Conservation (phyloP, 495 filamentous ascomycete species). For the Podospora pseudopauciseta region DNA sequence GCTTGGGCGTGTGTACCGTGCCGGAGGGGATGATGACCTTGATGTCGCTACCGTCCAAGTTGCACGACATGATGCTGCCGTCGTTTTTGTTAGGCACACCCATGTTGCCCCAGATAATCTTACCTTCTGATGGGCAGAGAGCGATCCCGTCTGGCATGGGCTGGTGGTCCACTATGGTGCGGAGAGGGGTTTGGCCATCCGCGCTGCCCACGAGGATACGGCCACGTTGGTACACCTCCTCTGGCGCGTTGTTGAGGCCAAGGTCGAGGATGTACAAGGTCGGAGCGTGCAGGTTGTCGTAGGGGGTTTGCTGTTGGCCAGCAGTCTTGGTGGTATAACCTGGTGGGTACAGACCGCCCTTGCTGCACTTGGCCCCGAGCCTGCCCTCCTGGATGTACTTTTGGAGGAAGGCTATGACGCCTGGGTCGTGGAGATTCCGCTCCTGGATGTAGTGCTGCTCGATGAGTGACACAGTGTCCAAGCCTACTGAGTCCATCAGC, state of each 20-base stretch:
- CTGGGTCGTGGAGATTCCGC: slow-evolving; percentile 35
- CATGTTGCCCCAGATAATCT: slow-evolving; percentile 57
- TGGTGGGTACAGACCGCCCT: slow-evolving; percentile 30
- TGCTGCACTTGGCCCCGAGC: slow-evolving; percentile 31
- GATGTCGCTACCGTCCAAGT: slow-evolving; percentile 42
- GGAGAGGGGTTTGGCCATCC: slow-evolving; percentile 24
- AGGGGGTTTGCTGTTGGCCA: slow-evolving; percentile 10
- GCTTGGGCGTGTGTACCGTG: slow-evolving; percentile 51
- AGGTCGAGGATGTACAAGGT: slow-evolving; percentile 29
- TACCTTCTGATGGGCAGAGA: slow-evolving; percentile 29
- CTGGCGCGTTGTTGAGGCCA: slow-evolving; percentile 20
- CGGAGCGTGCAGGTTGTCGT: slow-evolving; percentile 24
- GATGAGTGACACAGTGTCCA: slow-evolving; percentile 49
- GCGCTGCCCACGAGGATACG: slow-evolving; percentile 30
- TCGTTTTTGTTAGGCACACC: slow-evolving; percentile 36
- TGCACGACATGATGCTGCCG: slow-evolving; percentile 41
- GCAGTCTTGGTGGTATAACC: slow-evolving; percentile 23
- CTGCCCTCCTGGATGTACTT: slow-evolving; percentile 41
- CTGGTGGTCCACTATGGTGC: slow-evolving; percentile 24
- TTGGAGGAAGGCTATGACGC: slow-evolving; percentile 38
- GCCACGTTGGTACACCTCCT: slow-evolving; percentile 18
- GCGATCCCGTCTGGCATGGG: slow-evolving; percentile 51
- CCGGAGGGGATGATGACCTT: slow-evolving; percentile 31
- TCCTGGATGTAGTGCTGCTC: slow-evolving; percentile 44
- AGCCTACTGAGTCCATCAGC: slow-evolving; percentile 39